Evolutionary conservation across 225 moss, liverwort and hornwort genomes (phyloP).

Genomic region (Lunularia cruciata): DNA sequence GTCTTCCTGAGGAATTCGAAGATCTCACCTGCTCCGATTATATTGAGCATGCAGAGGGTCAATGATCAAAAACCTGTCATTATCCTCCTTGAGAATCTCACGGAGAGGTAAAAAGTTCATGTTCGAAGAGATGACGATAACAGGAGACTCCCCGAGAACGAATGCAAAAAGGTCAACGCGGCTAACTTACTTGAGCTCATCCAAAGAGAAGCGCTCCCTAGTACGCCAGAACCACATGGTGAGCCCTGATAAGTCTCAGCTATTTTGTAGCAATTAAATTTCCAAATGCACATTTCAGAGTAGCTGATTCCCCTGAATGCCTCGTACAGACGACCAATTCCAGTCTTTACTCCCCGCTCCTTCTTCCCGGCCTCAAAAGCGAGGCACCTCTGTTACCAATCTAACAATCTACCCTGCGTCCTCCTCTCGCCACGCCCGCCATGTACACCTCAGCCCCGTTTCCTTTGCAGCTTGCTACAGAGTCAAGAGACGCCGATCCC

Average conservation of each 20-base stretch:
- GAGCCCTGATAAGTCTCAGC: slow-evolving; percentile 36
- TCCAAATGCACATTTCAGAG: slow-evolving; percentile 37
- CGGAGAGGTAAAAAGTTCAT: background rate
- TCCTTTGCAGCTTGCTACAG: background rate
- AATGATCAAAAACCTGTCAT: background rate
- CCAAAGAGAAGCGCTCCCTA: slow-evolving; percentile 96
- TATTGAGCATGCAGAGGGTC: slow-evolving; percentile 4
- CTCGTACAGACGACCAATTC: slow-evolving; percentile 12
- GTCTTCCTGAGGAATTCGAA: background rate
- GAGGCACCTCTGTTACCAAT: background rate
- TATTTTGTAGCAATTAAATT: slow-evolving; percentile 18
- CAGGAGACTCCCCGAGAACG: background rate
- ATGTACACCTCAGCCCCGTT: background rate
- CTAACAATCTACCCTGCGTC: slow-evolving; percentile 14
- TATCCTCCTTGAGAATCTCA: background rate
- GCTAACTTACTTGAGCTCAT: slow-evolving; percentile 85
- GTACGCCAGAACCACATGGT: slow-evolving; percentile 98
- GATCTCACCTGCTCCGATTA: background rate
- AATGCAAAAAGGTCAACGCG: background rate
- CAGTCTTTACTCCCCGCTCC: slow-evolving; percentile 3
- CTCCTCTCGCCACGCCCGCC: slow-evolving; percentile 1
- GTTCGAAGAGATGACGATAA: background rate
- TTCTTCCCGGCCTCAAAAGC: background rate
- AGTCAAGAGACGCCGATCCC: slow-evolving; percentile 3
- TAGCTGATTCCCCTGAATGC: slow-evolving; percentile 19